Base-by-base conservation (phyloP, 1,139 yeast genomes). In the Wickerhamomyces sp. region DNA sequence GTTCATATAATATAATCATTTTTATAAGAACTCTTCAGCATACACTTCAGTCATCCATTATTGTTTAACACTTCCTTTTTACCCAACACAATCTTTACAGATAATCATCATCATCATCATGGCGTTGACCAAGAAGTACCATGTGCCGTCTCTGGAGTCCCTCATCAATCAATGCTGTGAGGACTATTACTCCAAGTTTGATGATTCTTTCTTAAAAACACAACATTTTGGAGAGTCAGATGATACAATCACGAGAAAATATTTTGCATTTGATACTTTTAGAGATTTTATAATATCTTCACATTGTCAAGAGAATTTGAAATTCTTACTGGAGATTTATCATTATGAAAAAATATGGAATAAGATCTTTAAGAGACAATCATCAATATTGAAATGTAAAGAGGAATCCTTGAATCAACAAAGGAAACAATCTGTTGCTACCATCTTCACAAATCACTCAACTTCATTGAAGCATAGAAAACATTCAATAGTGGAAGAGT, bases 291-390 rank as follows among this genome's bases (percentile, higher is more conserved):
- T 61, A 13, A 43, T 35, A 14, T 43, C 62, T 11, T 53, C 65
- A 15, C 79, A 74, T 52, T 72, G 76, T 55, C 66, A 65, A 48
- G 81, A 76, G 57, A 75, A 73, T 55, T 62, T 76, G 40, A 58
- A 65, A 42, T 76, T 76, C 51, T 58, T 76, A 37, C 64, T 75
- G 7, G 75, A 72, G 45, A 71, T 75, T 15, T 73, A 64, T 59
- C 70, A 69, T 44, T 75, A 75, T 56, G 76, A 72, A 51, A 62
- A 63, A 47, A 54, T 60, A 13, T 62, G 66, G 66, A 62, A 62
- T 42, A 48, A 51, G 36, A 47, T 59, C n/a, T 62, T 61, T 49
- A 55, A 56, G 35, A 52, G 63, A 38, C 56, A 62, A 37, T 59
- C 56, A 30, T 59, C 63, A 10, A 58, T 61, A 4, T 46, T 62